Percentiles rank a stretch among this genome's conserved stretches.
phyloP scores from a whole-genome alignment of 345 rosid species.

The Hypericum androsaemum region DNA sequence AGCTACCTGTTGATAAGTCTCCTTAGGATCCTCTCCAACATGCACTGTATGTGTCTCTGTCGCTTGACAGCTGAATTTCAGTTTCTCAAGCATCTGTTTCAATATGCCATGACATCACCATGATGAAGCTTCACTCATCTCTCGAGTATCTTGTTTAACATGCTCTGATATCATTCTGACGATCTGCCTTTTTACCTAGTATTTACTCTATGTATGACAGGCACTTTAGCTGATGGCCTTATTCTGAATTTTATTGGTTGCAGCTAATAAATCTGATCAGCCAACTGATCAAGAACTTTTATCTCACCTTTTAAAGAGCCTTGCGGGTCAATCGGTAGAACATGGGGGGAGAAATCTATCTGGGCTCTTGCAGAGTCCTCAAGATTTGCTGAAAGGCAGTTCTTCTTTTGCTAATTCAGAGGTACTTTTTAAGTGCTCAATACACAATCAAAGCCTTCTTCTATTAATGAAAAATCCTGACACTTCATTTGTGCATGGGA shows the following conservation, averaged over 20 bases:
- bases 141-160: background rate
- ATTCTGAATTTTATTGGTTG: constrained; percentile 17
- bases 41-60: constrained; percentile 56
- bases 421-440: background rate
- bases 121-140: background rate
- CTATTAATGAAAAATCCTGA: constrained; percentile 25
- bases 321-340: constrained; percentile 48
- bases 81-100: background rate
- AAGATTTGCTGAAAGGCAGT: constrained; percentile 35
- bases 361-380: constrained; percentile 60
- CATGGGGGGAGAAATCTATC: constrained; percentile 48
- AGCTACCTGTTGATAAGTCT: constrained; percentile 70
- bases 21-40: constrained; percentile 77
- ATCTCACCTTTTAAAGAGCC: constrained; percentile 75
- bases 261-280: constrained; percentile 69
- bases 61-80: background rate
- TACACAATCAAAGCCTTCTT: background rate
- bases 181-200: background rate
- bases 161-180: background rate
- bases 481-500: constrained; percentile 26
- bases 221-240: background rate
- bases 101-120: background rate
- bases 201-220: background rate
- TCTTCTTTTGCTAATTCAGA: constrained; percentile 26
- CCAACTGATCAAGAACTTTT: constrained; percentile 65